phyloP scores from a whole-genome alignment of 108 stramenopile genomes.

The Fragilariopsis cylindrus region DNA sequence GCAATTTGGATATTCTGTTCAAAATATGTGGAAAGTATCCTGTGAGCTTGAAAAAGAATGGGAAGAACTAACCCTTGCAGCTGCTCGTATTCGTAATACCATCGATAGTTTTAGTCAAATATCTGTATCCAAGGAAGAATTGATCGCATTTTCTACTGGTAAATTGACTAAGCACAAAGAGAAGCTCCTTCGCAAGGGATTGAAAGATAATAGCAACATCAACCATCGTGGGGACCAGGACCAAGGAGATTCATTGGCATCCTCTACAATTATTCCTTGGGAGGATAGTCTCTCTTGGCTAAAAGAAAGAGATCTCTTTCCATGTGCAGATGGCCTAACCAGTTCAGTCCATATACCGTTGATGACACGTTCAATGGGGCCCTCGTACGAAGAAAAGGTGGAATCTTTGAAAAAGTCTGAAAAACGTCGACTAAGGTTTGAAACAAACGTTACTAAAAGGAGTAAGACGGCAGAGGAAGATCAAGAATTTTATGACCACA shows the following conservation, averaged over 20 bases:
- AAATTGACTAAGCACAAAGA: slow-evolving; percentile 49
- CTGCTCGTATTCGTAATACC: slow-evolving; percentile 64
- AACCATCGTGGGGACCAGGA: neutral
- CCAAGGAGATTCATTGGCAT: neutral
- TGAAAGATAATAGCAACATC: neutral
- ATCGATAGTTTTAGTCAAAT: slow-evolving; percentile 50
- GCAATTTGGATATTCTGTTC: slow-evolving; percentile 64
- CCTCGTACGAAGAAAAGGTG: slow-evolving; percentile 91
- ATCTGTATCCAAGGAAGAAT: slow-evolving; percentile 50
- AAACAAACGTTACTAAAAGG: slow-evolving; percentile 81
- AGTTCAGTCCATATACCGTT: slow-evolving; percentile 65
- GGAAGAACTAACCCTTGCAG: slow-evolving; percentile 70
- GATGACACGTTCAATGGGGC: slow-evolving; percentile 64
- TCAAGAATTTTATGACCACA: slow-evolving; percentile 73
- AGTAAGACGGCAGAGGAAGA: slow-evolving; percentile 81
- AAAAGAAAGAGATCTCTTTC: slow-evolving; percentile 17
- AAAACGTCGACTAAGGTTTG: slow-evolving; percentile 63
- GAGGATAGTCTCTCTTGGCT: slow-evolving; percentile 43
- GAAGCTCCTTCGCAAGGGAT: slow-evolving; percentile 37
- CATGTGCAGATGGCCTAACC: slow-evolving; percentile 45
- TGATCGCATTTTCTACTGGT: slow-evolving; percentile 47
- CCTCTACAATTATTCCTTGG: slow-evolving; percentile 33
- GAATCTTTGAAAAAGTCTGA: slow-evolving; percentile 51
- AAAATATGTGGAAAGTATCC: slow-evolving; percentile 69
- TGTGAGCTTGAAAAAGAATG: slow-evolving; percentile 72